phyloP scores from a whole-genome alignment of 768 basidiomycete species.

The Leccinum fibrillosum region DNA sequence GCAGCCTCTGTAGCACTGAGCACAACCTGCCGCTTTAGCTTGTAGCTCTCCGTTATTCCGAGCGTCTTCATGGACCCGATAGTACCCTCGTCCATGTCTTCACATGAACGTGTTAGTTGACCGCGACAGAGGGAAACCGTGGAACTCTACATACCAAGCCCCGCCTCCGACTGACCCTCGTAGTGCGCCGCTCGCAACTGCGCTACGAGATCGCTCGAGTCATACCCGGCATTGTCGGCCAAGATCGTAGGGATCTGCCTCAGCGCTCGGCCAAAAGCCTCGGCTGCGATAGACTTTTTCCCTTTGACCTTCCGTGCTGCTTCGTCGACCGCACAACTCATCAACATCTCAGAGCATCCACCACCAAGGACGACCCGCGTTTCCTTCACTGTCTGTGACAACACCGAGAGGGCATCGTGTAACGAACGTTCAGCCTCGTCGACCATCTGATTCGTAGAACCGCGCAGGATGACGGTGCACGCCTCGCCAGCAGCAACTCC shows the following conservation, averaged over 20 bases:
- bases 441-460: slow-evolving; percentile 98
- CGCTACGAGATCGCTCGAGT: slow-evolving; percentile 93
- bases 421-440: slow-evolving; percentile 98
- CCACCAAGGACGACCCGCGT: slow-evolving; percentile 93
- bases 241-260: slow-evolving; percentile 95
- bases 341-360: slow-evolving; percentile 97
- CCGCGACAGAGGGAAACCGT: not conserved
- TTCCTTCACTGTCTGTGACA: slow-evolving; percentile 98
- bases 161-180: slow-evolving; percentile 82
- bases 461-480: slow-evolving; percentile 96
- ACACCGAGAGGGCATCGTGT: slow-evolving; percentile 94
- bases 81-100: slow-evolving; percentile 85
- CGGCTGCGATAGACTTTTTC: slow-evolving; percentile 94
- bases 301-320: slow-evolving; percentile 80
- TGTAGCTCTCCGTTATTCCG: slow-evolving; percentile 95
- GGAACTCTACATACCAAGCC: slow-evolving; percentile 63
- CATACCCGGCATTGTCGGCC: slow-evolving; percentile 96
- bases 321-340: slow-evolving; percentile 93
- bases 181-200: slow-evolving; percentile 91
- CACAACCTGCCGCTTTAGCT: slow-evolving; percentile 94
- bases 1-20: slow-evolving; percentile 93
- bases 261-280: slow-evolving; percentile 85
- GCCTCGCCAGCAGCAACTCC: slow-evolving; percentile 97
- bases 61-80: slow-evolving; percentile 86
- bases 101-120: not conserved